phyloP scores from a whole-genome alignment of 169 alveolate species.

The Amoebophrya sp. region DNA sequence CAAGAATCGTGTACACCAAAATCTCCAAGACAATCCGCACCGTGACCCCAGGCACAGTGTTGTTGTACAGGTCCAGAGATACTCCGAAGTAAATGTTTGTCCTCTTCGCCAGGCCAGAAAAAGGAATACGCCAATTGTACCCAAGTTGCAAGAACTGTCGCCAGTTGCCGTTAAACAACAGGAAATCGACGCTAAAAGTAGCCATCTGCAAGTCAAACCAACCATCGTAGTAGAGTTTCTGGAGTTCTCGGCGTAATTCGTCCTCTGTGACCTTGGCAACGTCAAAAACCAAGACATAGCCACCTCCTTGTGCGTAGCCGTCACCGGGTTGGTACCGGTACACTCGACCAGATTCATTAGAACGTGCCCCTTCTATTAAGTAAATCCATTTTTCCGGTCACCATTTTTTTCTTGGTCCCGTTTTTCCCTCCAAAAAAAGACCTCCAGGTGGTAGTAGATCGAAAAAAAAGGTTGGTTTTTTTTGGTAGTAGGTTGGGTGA shows the following conservation, averaged over 20 bases:
- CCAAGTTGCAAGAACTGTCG: slow-evolving; percentile 1
- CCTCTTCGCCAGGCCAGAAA: neutral
- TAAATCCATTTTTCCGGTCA: no score
- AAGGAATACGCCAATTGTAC: neutral
- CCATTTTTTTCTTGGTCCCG: no score
- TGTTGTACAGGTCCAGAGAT: neutral
- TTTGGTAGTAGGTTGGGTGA: no score
- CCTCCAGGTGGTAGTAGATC: neutral
- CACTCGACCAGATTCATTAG: neutral
- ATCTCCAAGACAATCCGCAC: neutral
- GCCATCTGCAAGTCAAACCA: slow-evolving; percentile 1
- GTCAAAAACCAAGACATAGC: neutral
- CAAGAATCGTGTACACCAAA: neutral
- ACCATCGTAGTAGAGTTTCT: neutral
- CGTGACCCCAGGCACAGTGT: neutral
- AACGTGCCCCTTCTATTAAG: no score
- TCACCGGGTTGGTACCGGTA: neutral
- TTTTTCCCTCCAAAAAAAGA: neutral
- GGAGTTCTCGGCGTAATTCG: neutral
- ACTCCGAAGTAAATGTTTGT: neutral
- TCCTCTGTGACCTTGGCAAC: neutral
- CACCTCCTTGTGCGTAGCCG: neutral
- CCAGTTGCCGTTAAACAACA: neutral
- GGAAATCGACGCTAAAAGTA: neutral
- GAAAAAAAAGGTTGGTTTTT: no score